Evolutionary conservation across 169 alveolate species (phyloP).

Genomic region (Cryptosporidium andersoni): DNA sequence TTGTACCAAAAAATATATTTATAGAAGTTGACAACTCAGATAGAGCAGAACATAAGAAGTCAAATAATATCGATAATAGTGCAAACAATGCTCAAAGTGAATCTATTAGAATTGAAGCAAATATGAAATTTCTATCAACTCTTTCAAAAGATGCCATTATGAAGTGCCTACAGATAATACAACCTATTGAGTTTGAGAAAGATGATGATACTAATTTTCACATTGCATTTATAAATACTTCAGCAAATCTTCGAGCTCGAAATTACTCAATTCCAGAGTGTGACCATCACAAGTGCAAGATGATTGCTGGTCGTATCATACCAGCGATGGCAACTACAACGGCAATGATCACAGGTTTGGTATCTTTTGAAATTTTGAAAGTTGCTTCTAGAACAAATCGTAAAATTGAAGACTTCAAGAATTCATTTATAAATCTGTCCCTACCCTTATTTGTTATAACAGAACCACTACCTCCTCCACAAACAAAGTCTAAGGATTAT

Average conservation of each 20-base stretch:
- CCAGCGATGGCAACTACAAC: constrained; percentile 99
- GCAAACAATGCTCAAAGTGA: constrained; percentile 23
- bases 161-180: constrained; percentile 68
- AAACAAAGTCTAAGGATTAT: constrained; percentile 85
- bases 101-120: constrained; percentile 76
- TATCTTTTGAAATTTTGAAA: constrained; percentile 84
- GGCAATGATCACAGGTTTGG: constrained; percentile 98
- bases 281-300: constrained; percentile 91
- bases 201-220: constrained; percentile 98
- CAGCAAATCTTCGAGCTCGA: constrained; percentile 96
- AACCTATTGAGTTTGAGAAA: constrained; percentile 95
- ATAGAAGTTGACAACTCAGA: constrained; percentile 88
- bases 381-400: constrained; percentile 82
- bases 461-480: constrained; percentile 89
- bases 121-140: constrained; percentile 73
- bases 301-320: constrained; percentile 98
- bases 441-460: constrained; percentile 90
- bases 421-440: constrained; percentile 94
- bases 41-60: constrained; percentile 74
- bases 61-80: constrained; percentile 32
- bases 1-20: constrained; percentile 74
- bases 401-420: constrained; percentile 84
- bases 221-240: constrained; percentile 95
- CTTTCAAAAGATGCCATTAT: constrained; percentile 73
- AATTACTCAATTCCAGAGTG: constrained; percentile 94